These are phyloP conservation scores for Rickenella mellea DNA, from an alignment of 768 basidiomycete genomes.

Conservation along the genomic window DNA sequence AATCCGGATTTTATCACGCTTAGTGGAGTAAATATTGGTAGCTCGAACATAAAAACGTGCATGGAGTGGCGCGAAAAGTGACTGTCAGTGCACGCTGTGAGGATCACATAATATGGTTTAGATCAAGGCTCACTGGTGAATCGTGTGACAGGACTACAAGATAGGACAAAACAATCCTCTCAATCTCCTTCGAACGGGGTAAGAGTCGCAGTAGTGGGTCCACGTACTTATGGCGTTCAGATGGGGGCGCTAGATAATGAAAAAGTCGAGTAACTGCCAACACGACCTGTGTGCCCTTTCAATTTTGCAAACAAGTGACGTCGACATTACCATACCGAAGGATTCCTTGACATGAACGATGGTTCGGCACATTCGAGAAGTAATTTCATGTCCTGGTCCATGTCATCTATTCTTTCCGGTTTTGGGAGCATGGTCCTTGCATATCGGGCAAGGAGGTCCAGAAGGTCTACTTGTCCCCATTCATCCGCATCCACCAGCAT, in stretches of 20 bases:
- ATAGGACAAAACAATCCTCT: constrained; percentile 67
- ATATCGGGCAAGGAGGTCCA: constrained; percentile 75
- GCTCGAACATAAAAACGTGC: constrained; percentile 60
- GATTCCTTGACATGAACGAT: constrained; percentile 77
- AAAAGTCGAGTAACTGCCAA: constrained; percentile 64
- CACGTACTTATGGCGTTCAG: constrained; percentile 46
- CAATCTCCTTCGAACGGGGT: constrained; percentile 58
- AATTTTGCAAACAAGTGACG: background rate
- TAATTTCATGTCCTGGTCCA: constrained; percentile 73
- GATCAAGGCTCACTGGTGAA: constrained; percentile 46
- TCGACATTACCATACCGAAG: constrained; percentile 51
- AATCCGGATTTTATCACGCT: constrained; percentile 67
- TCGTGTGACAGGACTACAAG: constrained; percentile 53
- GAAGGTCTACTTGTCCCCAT: constrained; percentile 85
- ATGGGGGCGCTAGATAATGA: constrained; percentile 61
- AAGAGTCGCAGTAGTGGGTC: constrained; percentile 70
- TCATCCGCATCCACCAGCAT: constrained; percentile 89
- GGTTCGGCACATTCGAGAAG: constrained; percentile 65
- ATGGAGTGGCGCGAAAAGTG: constrained; percentile 52
- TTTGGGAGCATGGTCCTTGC: constrained; percentile 74
- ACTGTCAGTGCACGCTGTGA: background rate
- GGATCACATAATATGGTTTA: background rate
- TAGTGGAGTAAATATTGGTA: constrained; percentile 56
- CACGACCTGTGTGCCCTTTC: constrained; percentile 48
- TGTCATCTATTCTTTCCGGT: constrained; percentile 46